Evolutionary conservation across 768 basidiomycete species (phyloP).

Genomic region (Wakefieldia striispora): DNA sequence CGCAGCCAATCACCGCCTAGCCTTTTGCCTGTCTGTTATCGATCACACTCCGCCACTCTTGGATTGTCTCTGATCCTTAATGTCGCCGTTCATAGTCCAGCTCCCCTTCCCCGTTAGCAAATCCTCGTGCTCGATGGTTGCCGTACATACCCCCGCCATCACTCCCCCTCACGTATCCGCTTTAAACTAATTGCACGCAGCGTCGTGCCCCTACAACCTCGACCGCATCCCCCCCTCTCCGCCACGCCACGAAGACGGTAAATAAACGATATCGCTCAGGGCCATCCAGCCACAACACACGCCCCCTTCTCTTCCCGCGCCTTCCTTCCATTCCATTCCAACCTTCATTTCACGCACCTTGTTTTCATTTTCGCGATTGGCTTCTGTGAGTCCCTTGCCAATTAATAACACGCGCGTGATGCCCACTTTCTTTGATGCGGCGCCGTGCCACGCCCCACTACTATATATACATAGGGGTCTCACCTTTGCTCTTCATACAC

Average conservation of each 20-base stretch:
- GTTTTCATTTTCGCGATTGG: neutral
- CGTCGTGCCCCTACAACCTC: too few species aligned
- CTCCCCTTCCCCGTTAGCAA: too few species aligned
- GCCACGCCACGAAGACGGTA: neutral
- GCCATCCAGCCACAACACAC: neutral
- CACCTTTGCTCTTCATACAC: neutral
- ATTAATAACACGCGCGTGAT: neutral
- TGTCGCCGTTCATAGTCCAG: too few species aligned
- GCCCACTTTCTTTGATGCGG: neutral
- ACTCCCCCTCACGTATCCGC: too few species aligned
- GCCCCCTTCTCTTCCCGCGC: neutral
- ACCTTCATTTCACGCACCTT: constrained; percentile 3
- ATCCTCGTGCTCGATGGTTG: too few species aligned
- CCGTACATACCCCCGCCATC: too few species aligned
- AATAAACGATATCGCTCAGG: neutral
- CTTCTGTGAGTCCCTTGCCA: neutral
- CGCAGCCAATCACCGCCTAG: constrained; percentile 13
- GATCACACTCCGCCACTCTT: constrained; percentile 1
- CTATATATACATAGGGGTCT: neutral
- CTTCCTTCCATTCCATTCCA: constrained; percentile 7
- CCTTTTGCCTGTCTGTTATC: neutral
- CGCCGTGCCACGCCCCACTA: neutral
- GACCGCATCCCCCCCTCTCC: neutral
- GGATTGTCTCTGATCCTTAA: neutral
- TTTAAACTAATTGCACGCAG: too few species aligned